Conservation (phyloP, 2,329 filamentous ascomycete species). For the Alternaria burnsii region DNA sequence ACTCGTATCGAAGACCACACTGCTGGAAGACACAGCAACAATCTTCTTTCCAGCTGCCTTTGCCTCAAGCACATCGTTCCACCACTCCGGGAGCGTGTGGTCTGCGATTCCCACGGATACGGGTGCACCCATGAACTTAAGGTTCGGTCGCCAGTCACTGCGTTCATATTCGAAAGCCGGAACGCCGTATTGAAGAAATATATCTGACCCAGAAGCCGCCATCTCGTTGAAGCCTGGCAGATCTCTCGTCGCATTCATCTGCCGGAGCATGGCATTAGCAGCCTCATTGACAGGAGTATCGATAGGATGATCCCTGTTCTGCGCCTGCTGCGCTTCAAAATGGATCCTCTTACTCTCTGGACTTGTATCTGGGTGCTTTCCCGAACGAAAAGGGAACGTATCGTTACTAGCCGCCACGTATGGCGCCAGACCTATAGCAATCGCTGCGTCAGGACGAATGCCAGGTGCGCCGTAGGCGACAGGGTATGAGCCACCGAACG, state of each 20-base stretch:
- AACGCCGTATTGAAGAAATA: constrained; percentile 46
- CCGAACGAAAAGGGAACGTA: constrained; percentile 23
- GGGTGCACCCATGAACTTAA: constrained; percentile 55
- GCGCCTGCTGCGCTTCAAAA: constrained; percentile 13
- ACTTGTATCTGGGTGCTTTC: constrained; percentile 18
- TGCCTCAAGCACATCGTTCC: constrained; percentile 52
- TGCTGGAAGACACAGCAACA: constrained; percentile 60
- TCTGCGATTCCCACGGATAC: constrained; percentile 14
- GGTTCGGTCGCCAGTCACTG: constrained; percentile 48
- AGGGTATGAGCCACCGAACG: constrained; percentile 47
- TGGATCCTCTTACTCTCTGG: constrained; percentile 14
- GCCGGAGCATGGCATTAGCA: constrained; percentile 15
- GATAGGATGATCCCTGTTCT: constrained; percentile 9
- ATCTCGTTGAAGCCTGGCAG: constrained; percentile 31
- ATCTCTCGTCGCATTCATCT: constrained; percentile 7
- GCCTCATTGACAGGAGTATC: constrained; percentile 25
- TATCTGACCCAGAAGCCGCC: constrained; percentile 24
- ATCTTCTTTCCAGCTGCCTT: constrained; percentile 51
- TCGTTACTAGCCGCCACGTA: constrained; percentile 20
- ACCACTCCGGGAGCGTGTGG: constrained; percentile 55
- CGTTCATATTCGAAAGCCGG: constrained; percentile 48
- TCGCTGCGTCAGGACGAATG: constrained; percentile 47
- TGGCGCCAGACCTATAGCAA: constrained; percentile 52
- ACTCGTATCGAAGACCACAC: constrained; percentile 50
- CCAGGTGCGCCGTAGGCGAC: constrained; percentile 47